phyloP scores from a whole-genome alignment of 2,329 filamentous ascomycete species.

The Acrocalymma vagum region DNA sequence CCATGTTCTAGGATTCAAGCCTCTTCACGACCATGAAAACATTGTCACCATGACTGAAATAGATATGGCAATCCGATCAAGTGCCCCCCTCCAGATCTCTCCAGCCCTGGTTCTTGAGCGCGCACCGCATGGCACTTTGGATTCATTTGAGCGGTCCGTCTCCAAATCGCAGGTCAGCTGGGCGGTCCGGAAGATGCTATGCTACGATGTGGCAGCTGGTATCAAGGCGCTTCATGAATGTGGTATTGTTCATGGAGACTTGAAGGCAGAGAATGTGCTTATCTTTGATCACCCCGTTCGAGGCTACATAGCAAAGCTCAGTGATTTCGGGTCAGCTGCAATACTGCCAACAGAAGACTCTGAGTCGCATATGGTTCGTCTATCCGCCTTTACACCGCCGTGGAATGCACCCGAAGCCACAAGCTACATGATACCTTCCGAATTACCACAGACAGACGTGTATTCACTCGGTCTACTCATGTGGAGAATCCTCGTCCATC shows the following conservation, averaged over 20 bases:
- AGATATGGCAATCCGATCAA: too few relatives aligned
- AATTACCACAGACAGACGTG: constrained; percentile 14
- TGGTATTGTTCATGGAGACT: constrained; percentile 18
- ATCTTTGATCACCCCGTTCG: constrained; percentile 7
- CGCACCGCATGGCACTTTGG: constrained; percentile 12
- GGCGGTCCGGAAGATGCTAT: constrained; percentile 15
- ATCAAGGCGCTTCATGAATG: constrained; percentile 14
- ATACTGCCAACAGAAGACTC: constrained; percentile 21
- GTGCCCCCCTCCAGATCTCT: too few relatives aligned
- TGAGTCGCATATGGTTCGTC: constrained; percentile 1
- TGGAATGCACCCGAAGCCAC: constrained; percentile 14
- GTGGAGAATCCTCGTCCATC: too few relatives aligned
- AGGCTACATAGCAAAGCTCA: constrained; percentile 16
- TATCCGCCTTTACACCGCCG: constrained; percentile 9
- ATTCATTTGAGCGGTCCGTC: constrained; percentile 10
- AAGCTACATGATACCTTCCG: constrained; percentile 1
- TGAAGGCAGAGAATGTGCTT: constrained; percentile 21
- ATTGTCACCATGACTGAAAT: too few relatives aligned
- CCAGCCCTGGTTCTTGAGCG: constrained; percentile 18
- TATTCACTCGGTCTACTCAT: constrained; percentile 18
- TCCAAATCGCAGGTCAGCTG: constrained; percentile 4
- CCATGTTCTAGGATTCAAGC: too few relatives aligned
- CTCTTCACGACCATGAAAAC: too few relatives aligned
- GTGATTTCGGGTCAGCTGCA: constrained; percentile 16
- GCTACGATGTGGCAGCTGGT: constrained; percentile 14